Evolutionary conservation across 202 grass and related monocot species (phyloP).

Genomic region (Cymbopogon flexuosus): DNA sequence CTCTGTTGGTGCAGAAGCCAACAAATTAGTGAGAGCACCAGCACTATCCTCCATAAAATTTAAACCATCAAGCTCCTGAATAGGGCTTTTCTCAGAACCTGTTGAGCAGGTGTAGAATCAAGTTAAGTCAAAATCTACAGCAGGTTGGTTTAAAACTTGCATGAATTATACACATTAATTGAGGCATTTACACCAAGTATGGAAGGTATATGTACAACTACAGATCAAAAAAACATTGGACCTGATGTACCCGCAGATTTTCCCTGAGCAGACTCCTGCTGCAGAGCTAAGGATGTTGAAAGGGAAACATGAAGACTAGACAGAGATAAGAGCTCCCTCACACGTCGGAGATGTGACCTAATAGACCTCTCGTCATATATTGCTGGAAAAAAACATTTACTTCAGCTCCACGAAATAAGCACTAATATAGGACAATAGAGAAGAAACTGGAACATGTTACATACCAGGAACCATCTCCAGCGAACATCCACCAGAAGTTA

Average conservation of each 20-base stretch:
- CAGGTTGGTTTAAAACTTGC: neutral
- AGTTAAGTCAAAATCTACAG: conserved; percentile 7
- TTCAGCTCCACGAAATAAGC: neutral
- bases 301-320: conserved; percentile 81
- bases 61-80: conserved; percentile 83
- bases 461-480: conserved; percentile 90
- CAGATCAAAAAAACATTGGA: neutral
- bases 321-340: conserved; percentile 81
- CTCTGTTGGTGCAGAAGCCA: conserved; percentile 51
- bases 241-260: conserved; percentile 56
- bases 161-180: conserved; percentile 13
- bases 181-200: neutral
- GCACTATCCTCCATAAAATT: conserved; percentile 75
- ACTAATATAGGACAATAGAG: neutral
- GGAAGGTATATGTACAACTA: conserved; percentile 1
- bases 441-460: conserved; percentile 7
- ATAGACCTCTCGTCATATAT: conserved; percentile 99
- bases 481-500: conserved; percentile 75
- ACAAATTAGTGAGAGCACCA: conserved; percentile 53
- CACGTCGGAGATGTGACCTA: conserved; percentile 76
- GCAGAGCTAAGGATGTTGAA: conserved; percentile 72
- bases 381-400: conserved; percentile 44
- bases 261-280: conserved; percentile 69
- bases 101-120: conserved; percentile 19
- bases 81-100: conserved; percentile 63